Conservation (phyloP, 2,329 filamentous ascomycete species). For the Cytospora piceicola region DNA sequence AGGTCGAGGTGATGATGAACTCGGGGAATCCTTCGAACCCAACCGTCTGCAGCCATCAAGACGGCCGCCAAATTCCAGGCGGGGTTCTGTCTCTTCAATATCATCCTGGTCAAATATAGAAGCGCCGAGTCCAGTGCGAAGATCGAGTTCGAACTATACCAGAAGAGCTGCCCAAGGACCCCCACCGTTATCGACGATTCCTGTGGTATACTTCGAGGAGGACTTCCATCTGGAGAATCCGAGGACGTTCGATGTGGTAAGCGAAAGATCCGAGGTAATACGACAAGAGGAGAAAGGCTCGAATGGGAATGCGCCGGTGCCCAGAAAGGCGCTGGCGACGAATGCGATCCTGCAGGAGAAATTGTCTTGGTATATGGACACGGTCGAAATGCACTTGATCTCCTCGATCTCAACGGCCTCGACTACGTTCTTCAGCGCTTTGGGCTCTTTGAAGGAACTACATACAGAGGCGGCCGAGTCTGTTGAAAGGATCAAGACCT, state of each 20-base stretch:
- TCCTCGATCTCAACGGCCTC: slow-evolving; percentile 95
- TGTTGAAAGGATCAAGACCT: slow-evolving; percentile 78
- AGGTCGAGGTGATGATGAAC: slow-evolving; percentile 49
- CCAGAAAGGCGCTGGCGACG: slow-evolving; percentile 86
- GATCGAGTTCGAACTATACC: slow-evolving; percentile 52
- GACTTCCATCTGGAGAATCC: slow-evolving; percentile 96
- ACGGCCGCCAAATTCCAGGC: slow-evolving; percentile 45
- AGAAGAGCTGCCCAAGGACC: slow-evolving; percentile 70
- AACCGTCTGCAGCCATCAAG: slow-evolving; percentile 52
- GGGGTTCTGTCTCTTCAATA: slow-evolving; percentile 50
- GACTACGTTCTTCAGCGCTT: slow-evolving; percentile 91
- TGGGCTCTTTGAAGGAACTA: slow-evolving; percentile 87
- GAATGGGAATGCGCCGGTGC: slow-evolving; percentile 62
- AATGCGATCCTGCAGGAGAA: slow-evolving; percentile 99
- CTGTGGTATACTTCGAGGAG: slow-evolving; percentile 90
- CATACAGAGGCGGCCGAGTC: slow-evolving; percentile 93
- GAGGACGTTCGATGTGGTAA: slow-evolving; percentile 93
- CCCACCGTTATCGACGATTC: slow-evolving; percentile 89
- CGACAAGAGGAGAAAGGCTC: slow-evolving; percentile 60
- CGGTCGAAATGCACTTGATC: slow-evolving; percentile 95
- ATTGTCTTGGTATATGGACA: slow-evolving; percentile 99
- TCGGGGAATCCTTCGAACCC: slow-evolving; percentile 45
- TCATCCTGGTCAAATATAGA: slow-evolving; percentile 57
- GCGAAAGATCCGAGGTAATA: slow-evolving; percentile 96
- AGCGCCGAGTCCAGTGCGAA: slow-evolving; percentile 46